Evolutionary conservation across 2,329 filamentous ascomycete species (phyloP), one percentile per base, ranked within the genome.

Genomic region (Hypocrella siamensis): DNA sequence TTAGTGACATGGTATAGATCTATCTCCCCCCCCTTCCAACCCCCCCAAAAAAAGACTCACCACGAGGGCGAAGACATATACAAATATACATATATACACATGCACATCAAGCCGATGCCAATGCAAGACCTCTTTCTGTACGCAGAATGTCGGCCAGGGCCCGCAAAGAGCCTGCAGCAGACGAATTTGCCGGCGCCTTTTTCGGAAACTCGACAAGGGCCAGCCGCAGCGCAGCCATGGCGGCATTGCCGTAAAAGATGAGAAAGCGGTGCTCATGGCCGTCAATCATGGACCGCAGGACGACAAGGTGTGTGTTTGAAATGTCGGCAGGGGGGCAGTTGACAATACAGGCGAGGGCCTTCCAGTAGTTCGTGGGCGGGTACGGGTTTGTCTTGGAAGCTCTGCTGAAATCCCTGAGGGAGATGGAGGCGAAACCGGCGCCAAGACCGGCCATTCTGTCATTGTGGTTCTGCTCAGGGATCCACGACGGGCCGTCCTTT

Each of bases 401-500:
- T 40, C 70, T 77, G 39, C 70, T 71, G 47, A 92, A 93, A 50
- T 92, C 83, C 30, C 88, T 75, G 7, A 94, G 62, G 2, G 83
- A 74, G 24, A 96, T 65, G 2, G 86, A 74, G 0, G 85, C 82
- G 47, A 79, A 98, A 0, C 88, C 88, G 3, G 80, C 78, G 2
- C 75, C 84, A 1, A 94, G 62, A 0, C 85, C 88, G 4, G 73
- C 76, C 78, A 93, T 88, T 36, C 80, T 72, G 49, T 86, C 79
- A 42, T 72, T 71, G 54, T 94, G 85, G n/a, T 61, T 60, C 49
- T 84, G 75, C 43, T 81, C 75, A 2, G 64, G 58, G 36, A 79
- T 62, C 61, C 69, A 88, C 6, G 57, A 56, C 5, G 65, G 63
- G 7, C 59, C 63, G 10, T 73, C 67, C 40, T 64, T 71, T 53